Conservation (phyloP, 257 asterid species). For the Rubia yunnanensis region DNA sequence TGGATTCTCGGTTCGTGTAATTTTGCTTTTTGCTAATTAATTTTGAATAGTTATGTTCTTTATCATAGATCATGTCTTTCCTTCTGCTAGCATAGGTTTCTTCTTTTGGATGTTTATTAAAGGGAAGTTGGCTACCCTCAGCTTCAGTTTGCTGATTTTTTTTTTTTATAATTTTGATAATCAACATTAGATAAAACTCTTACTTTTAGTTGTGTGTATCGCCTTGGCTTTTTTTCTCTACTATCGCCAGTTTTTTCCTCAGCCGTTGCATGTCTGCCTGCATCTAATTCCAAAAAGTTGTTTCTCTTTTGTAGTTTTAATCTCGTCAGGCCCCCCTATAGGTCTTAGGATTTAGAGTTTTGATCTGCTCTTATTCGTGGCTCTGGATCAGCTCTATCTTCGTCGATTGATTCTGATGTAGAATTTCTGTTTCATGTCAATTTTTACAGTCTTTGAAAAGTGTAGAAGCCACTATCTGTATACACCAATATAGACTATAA, state of each 20-base stretch:
- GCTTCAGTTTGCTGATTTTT: too few species aligned
- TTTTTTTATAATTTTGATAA: too few species aligned
- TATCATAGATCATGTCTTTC: too few species aligned
- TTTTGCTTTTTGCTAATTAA: background rate
- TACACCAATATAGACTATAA: background rate
- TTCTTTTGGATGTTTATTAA: too few species aligned
- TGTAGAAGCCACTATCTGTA: background rate
- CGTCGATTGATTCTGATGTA: background rate
- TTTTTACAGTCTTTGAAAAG: background rate
- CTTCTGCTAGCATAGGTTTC: too few species aligned
- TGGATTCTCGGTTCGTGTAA: conserved; percentile 59
- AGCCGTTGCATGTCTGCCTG: too few species aligned
- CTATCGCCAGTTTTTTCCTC: too few species aligned
- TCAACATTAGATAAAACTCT: too few species aligned
- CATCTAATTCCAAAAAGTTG: too few species aligned
- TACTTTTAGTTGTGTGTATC: too few species aligned
- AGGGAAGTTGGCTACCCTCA: too few species aligned
- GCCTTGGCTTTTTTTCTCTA: too few species aligned
- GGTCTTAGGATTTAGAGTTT: conserved; percentile 3
- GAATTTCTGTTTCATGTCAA: background rate
- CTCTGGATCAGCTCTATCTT: conserved; percentile 1
- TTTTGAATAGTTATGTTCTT: background rate
- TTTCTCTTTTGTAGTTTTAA: conserved; percentile 2
- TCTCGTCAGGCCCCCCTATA: background rate
- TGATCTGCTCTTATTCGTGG: background rate